Percentiles rank a stretch among this genome's conserved stretches.
These are phyloP conservation scores for Sideroxylon spinosum DNA, from an alignment of 179 eudicot species.

Conservation along the genomic window DNA sequence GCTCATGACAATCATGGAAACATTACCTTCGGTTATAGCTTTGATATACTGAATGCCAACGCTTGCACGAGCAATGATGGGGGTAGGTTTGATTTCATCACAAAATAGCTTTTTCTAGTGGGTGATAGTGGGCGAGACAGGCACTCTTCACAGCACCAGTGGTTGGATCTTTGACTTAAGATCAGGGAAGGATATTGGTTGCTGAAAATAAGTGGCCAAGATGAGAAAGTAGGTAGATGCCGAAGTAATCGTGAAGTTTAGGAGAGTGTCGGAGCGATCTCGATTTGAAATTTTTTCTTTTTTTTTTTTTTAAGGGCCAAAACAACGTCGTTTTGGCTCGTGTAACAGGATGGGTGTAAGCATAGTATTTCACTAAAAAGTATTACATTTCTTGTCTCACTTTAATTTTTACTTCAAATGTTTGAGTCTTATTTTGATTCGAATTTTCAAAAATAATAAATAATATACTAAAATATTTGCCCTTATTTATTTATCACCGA, in stretches of 20 bases:
- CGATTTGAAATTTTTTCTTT: too few species aligned
- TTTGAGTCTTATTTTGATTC: too few species aligned
- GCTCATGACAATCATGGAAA: conserved; percentile 9
- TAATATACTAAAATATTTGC: too few species aligned
- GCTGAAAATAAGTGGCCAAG: not conserved
- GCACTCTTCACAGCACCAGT: conserved; percentile 1
- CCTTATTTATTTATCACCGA: too few species aligned
- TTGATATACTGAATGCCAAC: conserved; percentile 38
- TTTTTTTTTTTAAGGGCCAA: too few species aligned
- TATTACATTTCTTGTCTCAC: too few species aligned
- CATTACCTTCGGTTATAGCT: conserved; percentile 13
- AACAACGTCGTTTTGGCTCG: too few species aligned
- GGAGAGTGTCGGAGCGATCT: too few species aligned
- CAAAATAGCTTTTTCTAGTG: conserved; percentile 47
- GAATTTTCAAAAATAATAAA: too few species aligned
- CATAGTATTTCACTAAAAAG: too few species aligned
- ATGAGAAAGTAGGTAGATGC: not conserved
- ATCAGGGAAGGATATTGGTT: not conserved
- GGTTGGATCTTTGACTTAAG: conserved; percentile 28
- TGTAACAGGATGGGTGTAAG: too few species aligned
- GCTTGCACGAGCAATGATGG: conserved; percentile 15
- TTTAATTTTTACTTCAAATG: too few species aligned
- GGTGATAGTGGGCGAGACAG: not conserved
- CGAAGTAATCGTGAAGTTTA: not conserved
- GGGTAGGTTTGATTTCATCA: conserved; percentile 21